Percentiles rank a stretch among this genome's conserved stretches.
These are phyloP conservation scores for Talaromyces sp. DNA, from an alignment of 2,329 filamentous ascomycete genomes.

Conservation along the genomic window DNA sequence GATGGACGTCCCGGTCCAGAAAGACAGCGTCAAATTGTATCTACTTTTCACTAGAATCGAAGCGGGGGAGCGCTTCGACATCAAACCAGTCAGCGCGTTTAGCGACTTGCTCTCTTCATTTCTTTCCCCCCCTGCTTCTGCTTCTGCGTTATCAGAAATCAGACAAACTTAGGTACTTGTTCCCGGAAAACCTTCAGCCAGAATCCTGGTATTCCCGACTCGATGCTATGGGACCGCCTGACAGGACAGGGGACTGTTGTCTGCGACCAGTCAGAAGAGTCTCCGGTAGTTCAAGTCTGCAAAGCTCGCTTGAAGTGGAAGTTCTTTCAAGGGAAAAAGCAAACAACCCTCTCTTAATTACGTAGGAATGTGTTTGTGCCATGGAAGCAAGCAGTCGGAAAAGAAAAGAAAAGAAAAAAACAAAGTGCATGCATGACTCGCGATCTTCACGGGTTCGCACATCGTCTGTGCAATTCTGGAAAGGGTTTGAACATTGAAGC, in stretches of 20 bases:
- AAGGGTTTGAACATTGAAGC: background rate
- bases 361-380: too few relatives aligned
- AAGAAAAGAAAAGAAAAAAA: too few relatives aligned
- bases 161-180: background rate
- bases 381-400: background rate
- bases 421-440: background rate
- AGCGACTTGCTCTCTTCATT: background rate
- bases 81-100: background rate
- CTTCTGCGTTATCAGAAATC: background rate
- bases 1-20: background rate
- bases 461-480: background rate
- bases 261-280: background rate
- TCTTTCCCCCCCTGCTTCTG: background rate
- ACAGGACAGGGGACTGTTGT: background rate
- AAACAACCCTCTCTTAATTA: too few relatives aligned
- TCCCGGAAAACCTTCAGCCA: background rate
- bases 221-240: background rate
- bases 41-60: too few relatives aligned
- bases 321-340: background rate
- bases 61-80: slow-evolving; percentile 1
- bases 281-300: background rate
- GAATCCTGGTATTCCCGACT: background rate
- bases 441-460: slow-evolving; percentile 12
- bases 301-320: too few relatives aligned
- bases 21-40: too few relatives aligned